Evolutionary conservation across 176 grass and related monocot species (phyloP), one percentile per base, ranked within the genome.

Genomic region (barley (Hordeum vulgare)): DNA sequence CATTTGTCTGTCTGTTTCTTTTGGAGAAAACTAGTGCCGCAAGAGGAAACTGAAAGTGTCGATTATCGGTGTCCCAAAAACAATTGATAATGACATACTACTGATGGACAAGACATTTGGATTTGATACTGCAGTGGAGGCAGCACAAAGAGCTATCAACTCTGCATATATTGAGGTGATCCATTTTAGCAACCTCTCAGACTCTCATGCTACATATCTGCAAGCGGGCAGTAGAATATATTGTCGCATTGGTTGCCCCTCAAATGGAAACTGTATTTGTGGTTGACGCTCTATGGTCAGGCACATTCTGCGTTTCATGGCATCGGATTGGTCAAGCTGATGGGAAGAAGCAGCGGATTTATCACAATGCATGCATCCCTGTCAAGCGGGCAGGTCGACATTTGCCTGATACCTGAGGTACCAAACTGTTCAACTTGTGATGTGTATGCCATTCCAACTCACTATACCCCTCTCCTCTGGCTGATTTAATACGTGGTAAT

Each of bases 361-460:
- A 99, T 99, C 59, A 94, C 96, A 70, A 99, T 99, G 96, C 89
- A 99, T 90, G 96, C 96, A 82, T 94, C 96, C 56, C 89, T 99
- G 67, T 93, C 93, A 60, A 99, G 96, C 75, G 96, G 96, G 24
- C 96, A 99, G 80, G 94, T 92, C 37, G 96, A 99, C 90, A 84
- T 99, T 11, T 96, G 96, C 81, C 60, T 99, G 53, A 99, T 96
- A 63, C 96, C 96, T 58, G 96, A 99, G 96, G 96, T 96, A 81
- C 70, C 72, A 77, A 77, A 80, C 41, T 81, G 44, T 84, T 78
- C 37, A 77, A 84, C 63, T 86, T 77, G 40, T 73, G 42, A 20
- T 74, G 40, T 66, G 79, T 44, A 75, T 81, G 33, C 14, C 40
- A 42, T 75, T 72, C 71, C 61, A 39, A 53, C 40, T 88, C 84